Evolutionary conservation across 2,329 filamentous ascomycete genomes (phyloP), one percentile per base, ranked within the genome.

Genomic region (Hortaea sp.): DNA sequence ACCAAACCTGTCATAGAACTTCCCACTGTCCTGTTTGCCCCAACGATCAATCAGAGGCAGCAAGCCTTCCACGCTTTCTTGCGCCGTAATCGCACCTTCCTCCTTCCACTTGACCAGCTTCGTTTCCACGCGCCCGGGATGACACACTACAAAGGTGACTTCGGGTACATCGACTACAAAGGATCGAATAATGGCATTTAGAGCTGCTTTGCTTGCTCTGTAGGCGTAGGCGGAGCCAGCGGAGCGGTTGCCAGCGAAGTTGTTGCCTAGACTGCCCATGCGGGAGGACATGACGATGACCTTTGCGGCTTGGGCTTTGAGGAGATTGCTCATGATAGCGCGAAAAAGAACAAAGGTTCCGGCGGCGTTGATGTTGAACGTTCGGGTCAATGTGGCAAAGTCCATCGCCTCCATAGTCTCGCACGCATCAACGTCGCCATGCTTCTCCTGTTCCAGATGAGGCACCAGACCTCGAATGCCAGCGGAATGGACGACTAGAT

Each of bases 101-200:
- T 73, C 70, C 40, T 61, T 69, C 54, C 66, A 67, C 45, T 52
- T 60, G 30, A 73, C 69, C 30, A 74, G 52, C 32, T 61, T 57
- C 11, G 66, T 71, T 57, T 72, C 69, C 13, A 73, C 70, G 2
- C 70, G 51, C 6, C 70, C 69, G 0, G 70, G 69, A 59, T 73
- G 70, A 54, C 70, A 53, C 29, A 71, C 47, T 42, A 69, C 55
- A 45, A 70, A 72, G 1, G 52, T 51, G 1, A 70, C 64, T 5
- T 67, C 65, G 0, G 65, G 64, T 10, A 71, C 63, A 60, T 73
- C 70, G 6, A 70, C 57, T 29, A 59, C 63, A 31, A 73, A 66
- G 39, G 64, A 69, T 53, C 65, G 64, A 1, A 73, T 61, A 6
- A 74, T 61, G 5, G 68, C 66, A 49, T 73, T 73, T 32, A 72